A percentile compares a stretch with the other conserved stretches of the same genome.
Conservation (phyloP, 352 stramenopile genomes). For the Phytophthora pseudosyringae region DNA sequence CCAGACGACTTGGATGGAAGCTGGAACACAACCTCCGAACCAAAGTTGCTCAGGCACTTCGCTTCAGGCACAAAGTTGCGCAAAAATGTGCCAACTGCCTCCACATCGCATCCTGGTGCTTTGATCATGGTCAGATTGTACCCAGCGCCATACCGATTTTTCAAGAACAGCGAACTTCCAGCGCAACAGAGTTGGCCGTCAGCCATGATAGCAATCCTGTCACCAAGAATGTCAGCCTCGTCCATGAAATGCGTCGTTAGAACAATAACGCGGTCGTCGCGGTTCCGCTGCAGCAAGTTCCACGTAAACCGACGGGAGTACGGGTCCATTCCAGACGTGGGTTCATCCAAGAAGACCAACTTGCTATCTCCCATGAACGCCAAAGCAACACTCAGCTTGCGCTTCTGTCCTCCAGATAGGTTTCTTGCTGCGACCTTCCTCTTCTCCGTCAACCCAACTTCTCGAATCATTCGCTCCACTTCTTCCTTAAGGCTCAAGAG, state of each 20-base stretch:
- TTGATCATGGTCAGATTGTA: constrained; percentile 88
- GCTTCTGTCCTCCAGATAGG: constrained; percentile 94
- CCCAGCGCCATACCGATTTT: constrained; percentile 93
- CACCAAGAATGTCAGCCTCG: constrained; percentile 63
- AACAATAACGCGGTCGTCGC: constrained; percentile 87
- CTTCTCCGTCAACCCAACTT: constrained; percentile 93
- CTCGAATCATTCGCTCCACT: constrained; percentile 56
- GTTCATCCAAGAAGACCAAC: constrained; percentile 92
- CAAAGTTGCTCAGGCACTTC: constrained; percentile 90
- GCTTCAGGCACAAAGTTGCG: constrained; percentile 68
- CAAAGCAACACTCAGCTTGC: constrained; percentile 96
- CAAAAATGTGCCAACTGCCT: constrained; percentile 45
- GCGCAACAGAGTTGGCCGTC: constrained; percentile 88
- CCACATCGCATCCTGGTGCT: constrained; percentile 39
- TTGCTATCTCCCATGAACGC: constrained; percentile 95
- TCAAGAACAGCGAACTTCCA: constrained; percentile 92
- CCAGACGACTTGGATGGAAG: constrained; percentile 85
- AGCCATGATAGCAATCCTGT: constrained; percentile 94
- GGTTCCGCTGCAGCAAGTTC: constrained; percentile 90
- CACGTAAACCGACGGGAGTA: constrained; percentile 95
- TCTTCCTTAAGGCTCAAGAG: constrained; percentile 50
- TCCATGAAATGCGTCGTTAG: constrained; percentile 91
- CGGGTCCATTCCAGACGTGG: constrained; percentile 96
- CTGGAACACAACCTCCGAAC: constrained; percentile 95
- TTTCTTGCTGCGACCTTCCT: constrained; percentile 55